phyloP scores from a whole-genome alignment of 73 alveolate genomes.

The Paramecium biaurelia region DNA sequence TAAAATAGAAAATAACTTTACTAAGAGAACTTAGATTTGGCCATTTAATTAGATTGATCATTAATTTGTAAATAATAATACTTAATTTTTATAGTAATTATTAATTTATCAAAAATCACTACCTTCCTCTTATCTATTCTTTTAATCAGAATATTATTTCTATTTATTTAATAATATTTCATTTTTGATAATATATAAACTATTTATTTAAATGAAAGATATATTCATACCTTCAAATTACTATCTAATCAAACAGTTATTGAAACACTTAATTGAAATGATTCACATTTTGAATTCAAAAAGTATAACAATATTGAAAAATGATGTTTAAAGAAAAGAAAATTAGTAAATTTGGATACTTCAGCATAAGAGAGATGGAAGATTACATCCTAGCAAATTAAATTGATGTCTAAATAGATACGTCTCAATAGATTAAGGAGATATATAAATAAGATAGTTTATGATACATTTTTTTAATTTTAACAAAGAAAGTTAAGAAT shows the following conservation, averaged over 20 bases:
- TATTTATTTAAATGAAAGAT: too few relatives aligned
- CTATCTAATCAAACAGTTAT: too few relatives aligned
- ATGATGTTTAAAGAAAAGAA: slow-evolving; percentile 73
- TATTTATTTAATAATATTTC: too few relatives aligned
- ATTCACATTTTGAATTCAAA: too few relatives aligned
- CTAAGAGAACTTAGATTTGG: neutral
- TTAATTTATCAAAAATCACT: neutral
- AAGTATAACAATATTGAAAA: too few relatives aligned
- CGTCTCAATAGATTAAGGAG: slow-evolving; percentile 71
- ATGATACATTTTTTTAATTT: slow-evolving; percentile 49
- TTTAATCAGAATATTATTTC: too few relatives aligned
- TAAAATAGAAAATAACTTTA: neutral
- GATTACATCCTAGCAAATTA: slow-evolving; percentile 75
- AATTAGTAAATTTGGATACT: slow-evolving; percentile 88
- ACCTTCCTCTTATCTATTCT: too few relatives aligned
- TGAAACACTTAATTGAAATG: too few relatives aligned
- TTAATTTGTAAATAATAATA: neutral
- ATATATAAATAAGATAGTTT: slow-evolving; percentile 56
- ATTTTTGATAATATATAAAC: too few relatives aligned
- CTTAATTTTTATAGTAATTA: neutral
- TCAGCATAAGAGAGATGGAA: slow-evolving; percentile 89
- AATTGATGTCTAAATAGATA: slow-evolving; percentile 57
- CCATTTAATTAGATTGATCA: neutral
- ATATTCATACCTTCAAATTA: too few relatives aligned
- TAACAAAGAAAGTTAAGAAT: slow-evolving; percentile 60